phyloP scores from a whole-genome alignment of 768 basidiomycete species.

The Hypholoma sublateritium region DNA sequence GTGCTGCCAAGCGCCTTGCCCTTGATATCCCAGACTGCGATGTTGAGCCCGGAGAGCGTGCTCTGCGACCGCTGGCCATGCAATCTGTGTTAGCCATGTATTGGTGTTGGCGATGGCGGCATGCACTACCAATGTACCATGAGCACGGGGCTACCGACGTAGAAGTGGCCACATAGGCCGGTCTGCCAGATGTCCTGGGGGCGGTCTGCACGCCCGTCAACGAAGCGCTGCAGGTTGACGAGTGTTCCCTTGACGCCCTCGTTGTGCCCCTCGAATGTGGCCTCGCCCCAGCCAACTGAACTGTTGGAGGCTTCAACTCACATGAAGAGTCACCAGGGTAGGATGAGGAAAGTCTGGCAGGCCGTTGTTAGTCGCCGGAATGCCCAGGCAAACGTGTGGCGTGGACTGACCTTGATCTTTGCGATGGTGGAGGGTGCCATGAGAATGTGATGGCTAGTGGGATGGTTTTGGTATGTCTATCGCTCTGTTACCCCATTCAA shows the following conservation, averaged over 20 bases:
- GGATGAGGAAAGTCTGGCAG: constrained; percentile 59
- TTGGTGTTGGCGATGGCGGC: background rate
- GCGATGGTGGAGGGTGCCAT: constrained; percentile 12
- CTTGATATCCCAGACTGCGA: constrained; percentile 77
- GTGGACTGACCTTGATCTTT: constrained; percentile 22
- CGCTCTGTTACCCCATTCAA: too few species aligned
- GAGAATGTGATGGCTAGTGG: too few species aligned
- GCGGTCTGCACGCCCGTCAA: constrained; percentile 59
- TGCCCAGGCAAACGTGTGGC: background rate
- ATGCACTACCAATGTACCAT: too few species aligned
- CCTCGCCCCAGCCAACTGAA: constrained; percentile 74
- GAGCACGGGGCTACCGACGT: constrained; percentile 68
- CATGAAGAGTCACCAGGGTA: constrained; percentile 73
- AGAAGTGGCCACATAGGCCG: constrained; percentile 67
- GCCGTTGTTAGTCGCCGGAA: background rate
- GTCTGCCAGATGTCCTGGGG: constrained; percentile 77
- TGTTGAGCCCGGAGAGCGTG: constrained; percentile 61
- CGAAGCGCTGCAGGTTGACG: constrained; percentile 58
- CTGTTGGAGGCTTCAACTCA: constrained; percentile 63
- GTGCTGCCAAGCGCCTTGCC: constrained; percentile 76
- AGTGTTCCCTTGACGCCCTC: constrained; percentile 73
- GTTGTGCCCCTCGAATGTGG: constrained; percentile 70
- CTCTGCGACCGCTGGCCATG: constrained; percentile 28
- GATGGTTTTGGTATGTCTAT: too few species aligned
- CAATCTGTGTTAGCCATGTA: background rate